Base-by-base conservation (phyloP, 1,284 basidiomycete genomes). In the Neonothopanus nambi region DNA sequence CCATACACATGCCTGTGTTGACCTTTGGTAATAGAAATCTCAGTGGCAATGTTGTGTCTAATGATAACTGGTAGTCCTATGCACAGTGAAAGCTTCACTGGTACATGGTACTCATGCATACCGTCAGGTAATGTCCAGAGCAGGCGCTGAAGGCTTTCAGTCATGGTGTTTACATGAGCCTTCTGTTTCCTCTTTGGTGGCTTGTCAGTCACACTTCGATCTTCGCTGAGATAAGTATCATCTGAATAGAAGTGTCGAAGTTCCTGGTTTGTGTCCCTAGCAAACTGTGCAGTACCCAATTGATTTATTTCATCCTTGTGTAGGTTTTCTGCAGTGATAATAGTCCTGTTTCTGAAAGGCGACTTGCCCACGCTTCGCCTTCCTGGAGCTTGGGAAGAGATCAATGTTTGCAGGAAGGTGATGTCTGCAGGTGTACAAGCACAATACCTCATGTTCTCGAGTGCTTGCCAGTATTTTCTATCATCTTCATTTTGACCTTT, bases 41-140 rank as follows among this genome's bases (percentile, higher is more conserved):
- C n/a, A n/a, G n/a, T n/a, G n/a, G n/a, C n/a, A n/a, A n/a, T n/a
- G n/a, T n/a, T n/a, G n/a, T n/a, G n/a, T n/a, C n/a, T n/a, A n/a
- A n/a, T n/a, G n/a, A n/a, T n/a, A n/a, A n/a, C n/a, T n/a, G n/a
- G n/a, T n/a, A n/a, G n/a, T n/a, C n/a, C n/a, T n/a, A n/a, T n/a
- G n/a, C n/a, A n/a, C n/a, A n/a, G n/a, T n/a, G n/a, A n/a, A n/a
- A n/a, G n/a, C n/a, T n/a, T n/a, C n/a, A n/a, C n/a, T n/a, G n/a
- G n/a, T 23, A 28, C 48, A 55, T 66, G 57, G 11, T 59, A 46
- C 8, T 58, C 49, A 51, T 58, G 62, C 2, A 48, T 17, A 24
- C 45, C 48, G 46, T 58, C 61, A 13, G 60, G 60, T n/a, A 65
- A 44, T 38, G 60, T 50, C 70, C 71, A 73, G 1, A 73, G 30